Base-by-base conservation (phyloP, 257 asterid species). In the Solanum pinnatisectum region DNA sequence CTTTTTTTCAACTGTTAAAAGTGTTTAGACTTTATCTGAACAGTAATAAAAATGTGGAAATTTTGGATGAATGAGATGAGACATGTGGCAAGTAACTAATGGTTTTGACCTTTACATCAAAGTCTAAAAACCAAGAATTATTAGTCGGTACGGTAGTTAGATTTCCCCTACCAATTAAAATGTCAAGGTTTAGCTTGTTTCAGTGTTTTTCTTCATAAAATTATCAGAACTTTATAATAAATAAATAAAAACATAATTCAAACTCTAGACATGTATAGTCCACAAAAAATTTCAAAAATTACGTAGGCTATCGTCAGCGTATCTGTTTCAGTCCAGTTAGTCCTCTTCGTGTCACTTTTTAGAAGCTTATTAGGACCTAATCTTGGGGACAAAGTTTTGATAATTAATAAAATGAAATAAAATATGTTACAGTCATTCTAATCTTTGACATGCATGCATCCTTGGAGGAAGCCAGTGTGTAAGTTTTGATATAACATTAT, bases 141-240 rank as follows among this genome's bases (percentile, higher is more conserved):
- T 88, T 89, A 91, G 98, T 92, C 90, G 98, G 98, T 94, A 49
- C 71, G 94, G 98, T 95, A 74, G 98, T 94, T 95, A 92, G 94
- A 88, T 90, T 85, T 40, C 91, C 82, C 91, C 87, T 88, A 95
- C 96, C 96, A 93, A 93, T 94, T 93, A 89, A 90, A 42, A 79
- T 44, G 88, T 91, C 92, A 92, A 91, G 33, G 76, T 89, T 93
- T 93, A 87, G 79, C 77, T 87, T 78, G 16, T 83, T 89, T 83
- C 90, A 73, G 89, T 56, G 89, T 85, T 90, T 90, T 92, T 32
- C 78, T 71, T 71, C 78, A 16, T 4, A 71, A 71, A 16, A 32
- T 71, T 71, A 71, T 71, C 78, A 71, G 1, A 71, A 32, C 40
- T 32, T 30, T 30, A 70, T 27, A 67, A 68, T 13, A 70, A 70